Base-by-base conservation (phyloP, 225 moss, liverwort and hornwort genomes). In the Polytrichum commune region DNA sequence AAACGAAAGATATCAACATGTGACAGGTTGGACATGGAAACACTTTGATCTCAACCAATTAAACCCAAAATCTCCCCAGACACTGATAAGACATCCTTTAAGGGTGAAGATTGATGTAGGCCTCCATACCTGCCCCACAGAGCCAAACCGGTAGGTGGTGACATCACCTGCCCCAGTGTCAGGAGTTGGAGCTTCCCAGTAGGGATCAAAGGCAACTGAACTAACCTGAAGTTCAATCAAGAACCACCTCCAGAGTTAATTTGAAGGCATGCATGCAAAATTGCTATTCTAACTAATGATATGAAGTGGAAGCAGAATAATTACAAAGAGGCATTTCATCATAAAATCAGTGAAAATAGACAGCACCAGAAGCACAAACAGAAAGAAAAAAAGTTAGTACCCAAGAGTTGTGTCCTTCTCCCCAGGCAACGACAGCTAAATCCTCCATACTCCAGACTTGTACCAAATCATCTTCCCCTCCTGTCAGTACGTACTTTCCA, bases 391-490 rank as follows among this genome's bases (percentile, higher is more conserved):
- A 64, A 38, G 38, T 20, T 29, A 80, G 64, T 84, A 98, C 98
- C 98, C 98, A 98, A 77, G 98, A 98, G 76, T 90, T 98, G 76
- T 98, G 98, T 33, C 98, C 98, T 78, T 92, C 98, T 22, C 95
- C 98, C 98, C 98, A 98, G 29, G 95, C 98, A 81, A 98, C 87
- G 54, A 98, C 87, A 63, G 89, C 87, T 90, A 90, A 93, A 79
- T 98, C 92, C 83, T 98, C 98, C 98, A 95, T 98, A 81, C 98
- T 98, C 98, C 98, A 98, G 30, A 98, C 91, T 85, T 98, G 98
- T 54, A 98, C 98, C 79, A 95, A 86, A 80, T 98, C 98, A 60
- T 98, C 98, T 84, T 98, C 98, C 65, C 98, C 98, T 87, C 98
- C 98, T 75, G 98, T 95, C 91, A 98, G 90, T 62, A 98, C 91